phyloP scores from a whole-genome alignment of 305 asterid genomes.

The Ruellia speciosa region DNA sequence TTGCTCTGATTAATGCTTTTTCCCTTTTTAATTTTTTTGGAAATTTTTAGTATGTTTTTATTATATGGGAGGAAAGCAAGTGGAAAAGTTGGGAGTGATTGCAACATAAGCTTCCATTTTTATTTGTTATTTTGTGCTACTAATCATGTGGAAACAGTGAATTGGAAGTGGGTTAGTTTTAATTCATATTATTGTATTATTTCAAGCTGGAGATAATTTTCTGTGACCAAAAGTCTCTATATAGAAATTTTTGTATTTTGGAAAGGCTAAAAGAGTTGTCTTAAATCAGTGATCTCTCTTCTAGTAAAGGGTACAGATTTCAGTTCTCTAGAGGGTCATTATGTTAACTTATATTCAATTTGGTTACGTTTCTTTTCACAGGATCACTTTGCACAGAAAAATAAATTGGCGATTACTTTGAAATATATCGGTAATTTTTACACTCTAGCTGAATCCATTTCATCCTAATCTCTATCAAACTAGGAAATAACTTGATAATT shows the following conservation, averaged over 20 bases:
- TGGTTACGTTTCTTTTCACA: slow-evolving; percentile 27
- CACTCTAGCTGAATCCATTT: slow-evolving; percentile 7
- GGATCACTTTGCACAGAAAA: slow-evolving; percentile 48
- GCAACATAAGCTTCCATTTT: too few relatives aligned
- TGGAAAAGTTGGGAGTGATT: too few relatives aligned
- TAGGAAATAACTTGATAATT: slow-evolving; percentile 18
- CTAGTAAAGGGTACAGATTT: neutral
- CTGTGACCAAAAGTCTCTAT: too few relatives aligned
- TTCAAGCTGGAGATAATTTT: too few relatives aligned
- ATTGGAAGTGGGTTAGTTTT: too few relatives aligned
- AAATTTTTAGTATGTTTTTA: too few relatives aligned
- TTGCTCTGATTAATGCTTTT: slow-evolving; percentile 1
- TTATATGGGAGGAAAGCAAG: too few relatives aligned
- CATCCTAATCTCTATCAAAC: slow-evolving; percentile 1
- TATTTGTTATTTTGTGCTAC: too few relatives aligned
- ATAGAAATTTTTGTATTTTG: too few relatives aligned
- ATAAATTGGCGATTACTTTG: slow-evolving; percentile 44
- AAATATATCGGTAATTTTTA: slow-evolving; percentile 55
- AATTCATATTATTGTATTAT: too few relatives aligned
- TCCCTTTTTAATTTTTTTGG: neutral
- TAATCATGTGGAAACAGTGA: too few relatives aligned
- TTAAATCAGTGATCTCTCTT: neutral
- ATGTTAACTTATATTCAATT: neutral
- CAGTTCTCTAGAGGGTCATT: neutral
- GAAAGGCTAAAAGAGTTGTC: too few relatives aligned